These are phyloP conservation scores for Aspergillus udagawae DNA, from an alignment of 2,329 filamentous ascomycete species.

Conservation along the genomic window DNA sequence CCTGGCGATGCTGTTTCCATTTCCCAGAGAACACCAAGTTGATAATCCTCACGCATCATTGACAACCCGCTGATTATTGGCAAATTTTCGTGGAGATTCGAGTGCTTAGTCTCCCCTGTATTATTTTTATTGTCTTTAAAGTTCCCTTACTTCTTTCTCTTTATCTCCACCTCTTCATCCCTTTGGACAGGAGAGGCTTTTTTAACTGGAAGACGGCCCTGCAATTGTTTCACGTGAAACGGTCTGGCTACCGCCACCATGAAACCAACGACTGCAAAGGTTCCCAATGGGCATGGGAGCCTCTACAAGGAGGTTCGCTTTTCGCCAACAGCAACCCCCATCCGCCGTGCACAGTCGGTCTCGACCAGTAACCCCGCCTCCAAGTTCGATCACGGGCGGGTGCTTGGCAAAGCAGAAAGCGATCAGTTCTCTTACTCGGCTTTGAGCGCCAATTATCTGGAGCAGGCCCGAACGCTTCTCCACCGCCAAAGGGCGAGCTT, in stretches of 20 bases:
- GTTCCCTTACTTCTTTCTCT: neutral
- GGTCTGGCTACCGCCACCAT: conserved; percentile 13
- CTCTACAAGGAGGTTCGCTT: conserved; percentile 42
- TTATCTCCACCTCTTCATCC: neutral
- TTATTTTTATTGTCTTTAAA: neutral
- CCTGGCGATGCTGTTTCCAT: too few species aligned
- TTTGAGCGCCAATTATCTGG: conserved; percentile 36
- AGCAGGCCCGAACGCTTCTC: conserved; percentile 39
- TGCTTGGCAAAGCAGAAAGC: conserved; percentile 17
- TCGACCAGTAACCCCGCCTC: conserved; percentile 32
- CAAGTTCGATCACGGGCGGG: conserved; percentile 21
- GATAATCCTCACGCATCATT: too few species aligned
- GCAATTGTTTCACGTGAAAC: conserved; percentile 5
- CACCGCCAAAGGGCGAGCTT: conserved; percentile 37
- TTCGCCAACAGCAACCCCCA: conserved; percentile 34
- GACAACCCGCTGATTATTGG: neutral
- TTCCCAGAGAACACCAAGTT: too few species aligned
- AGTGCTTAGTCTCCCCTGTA: neutral
- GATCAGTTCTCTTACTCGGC: conserved; percentile 14
- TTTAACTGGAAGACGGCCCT: neutral
- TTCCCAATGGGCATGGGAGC: conserved; percentile 31
- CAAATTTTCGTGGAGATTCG: neutral
- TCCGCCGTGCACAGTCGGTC: conserved; percentile 38
- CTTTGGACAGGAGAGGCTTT: neutral
- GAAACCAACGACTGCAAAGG: conserved; percentile 21